Conservation (phyloP, 768 basidiomycete genomes). For the Mycena kentingensis region DNA sequence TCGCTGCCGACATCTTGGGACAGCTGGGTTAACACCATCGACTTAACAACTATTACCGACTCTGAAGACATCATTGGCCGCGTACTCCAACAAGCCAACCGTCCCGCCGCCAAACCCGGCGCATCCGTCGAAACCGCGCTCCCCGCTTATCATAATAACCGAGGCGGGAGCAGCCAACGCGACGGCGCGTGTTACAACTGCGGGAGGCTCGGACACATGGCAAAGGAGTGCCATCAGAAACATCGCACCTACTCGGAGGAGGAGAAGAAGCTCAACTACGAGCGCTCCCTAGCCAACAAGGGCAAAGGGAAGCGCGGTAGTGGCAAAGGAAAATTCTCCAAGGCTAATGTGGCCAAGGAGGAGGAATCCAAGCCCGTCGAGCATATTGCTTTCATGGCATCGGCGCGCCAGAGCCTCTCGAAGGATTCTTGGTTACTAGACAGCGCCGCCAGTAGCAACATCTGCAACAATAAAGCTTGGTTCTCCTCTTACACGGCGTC, state of each 20-base stretch:
- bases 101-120: slow-evolving; percentile 8
- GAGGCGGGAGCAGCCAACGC: not conserved
- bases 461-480: not conserved
- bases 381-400: not conserved
- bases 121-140: slow-evolving; percentile 2
- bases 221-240: slow-evolving; percentile 6
- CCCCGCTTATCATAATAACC: slow-evolving; percentile 2
- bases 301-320: not conserved
- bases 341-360: not conserved
- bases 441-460: slow-evolving; percentile 2
- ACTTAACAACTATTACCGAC: slow-evolving; percentile 22
- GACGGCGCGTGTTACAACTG: slow-evolving; percentile 13
- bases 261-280: slow-evolving; percentile 10
- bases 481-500: slow-evolving; percentile 1
- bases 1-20: slow-evolving; percentile 39
- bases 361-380: not conserved
- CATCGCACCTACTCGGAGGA: slow-evolving; percentile 6
- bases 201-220: slow-evolving; percentile 15
- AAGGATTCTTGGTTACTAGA: slow-evolving; percentile 5
- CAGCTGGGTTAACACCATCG: slow-evolving; percentile 27
- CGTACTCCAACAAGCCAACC: slow-evolving; percentile 28
- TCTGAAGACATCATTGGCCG: slow-evolving; percentile 26
- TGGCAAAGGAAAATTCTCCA: not conserved
- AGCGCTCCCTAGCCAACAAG: no score
- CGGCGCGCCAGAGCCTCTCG: not conserved